Evolutionary conservation across 345 rosid species (phyloP), one percentile per base, ranked within the genome.

Genomic region (Citropsis articulata): DNA sequence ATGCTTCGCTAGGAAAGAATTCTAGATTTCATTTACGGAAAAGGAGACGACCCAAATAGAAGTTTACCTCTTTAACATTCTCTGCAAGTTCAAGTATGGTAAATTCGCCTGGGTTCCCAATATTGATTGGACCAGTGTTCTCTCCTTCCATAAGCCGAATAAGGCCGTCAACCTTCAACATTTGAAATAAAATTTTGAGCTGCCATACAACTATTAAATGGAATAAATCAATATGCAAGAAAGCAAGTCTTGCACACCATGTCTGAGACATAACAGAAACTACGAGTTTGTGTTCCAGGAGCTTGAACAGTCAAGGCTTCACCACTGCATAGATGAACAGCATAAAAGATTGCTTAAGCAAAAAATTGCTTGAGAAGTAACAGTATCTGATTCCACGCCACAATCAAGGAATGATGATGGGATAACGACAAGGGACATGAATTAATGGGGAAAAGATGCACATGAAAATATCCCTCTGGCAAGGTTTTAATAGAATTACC

Each of bases 231-330:
- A 45, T 10, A 59, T 66, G n/a, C 6, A 16, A 62, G 30, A 19
- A 53, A 24, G 55, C 59, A 68, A 57, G 22, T 75, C 24, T 64
- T 16, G 65, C 80, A 36, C 90, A 95, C 99, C 99, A 95, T 90
- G 79, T 95, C 99, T 9, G 99, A 92, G 45, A 93, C 99, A 77
- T 88, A 95, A 81, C 99, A 95, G 88, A 93, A 95, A 78, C 98
- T 95, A n/a, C 98, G 85, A 8, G 99, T 95, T 87, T 92, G 97
- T 79, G 99, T 93, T 84, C 98, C 99, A 1, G 96, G 98, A 73
- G 90, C 88, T 83, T 95, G 99, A 83, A 95, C 97, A 56, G 97
- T 95, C 84, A 92, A 86, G 3, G 97, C 84, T 79, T 95, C 98
- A 7, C 93, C 89, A 14, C 99, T 95, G 83, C 77, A 80, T 25